Evolutionary conservation across 371 early-diverging fungal genomes (phyloP).

Genomic region (Mucor irregularis): DNA sequence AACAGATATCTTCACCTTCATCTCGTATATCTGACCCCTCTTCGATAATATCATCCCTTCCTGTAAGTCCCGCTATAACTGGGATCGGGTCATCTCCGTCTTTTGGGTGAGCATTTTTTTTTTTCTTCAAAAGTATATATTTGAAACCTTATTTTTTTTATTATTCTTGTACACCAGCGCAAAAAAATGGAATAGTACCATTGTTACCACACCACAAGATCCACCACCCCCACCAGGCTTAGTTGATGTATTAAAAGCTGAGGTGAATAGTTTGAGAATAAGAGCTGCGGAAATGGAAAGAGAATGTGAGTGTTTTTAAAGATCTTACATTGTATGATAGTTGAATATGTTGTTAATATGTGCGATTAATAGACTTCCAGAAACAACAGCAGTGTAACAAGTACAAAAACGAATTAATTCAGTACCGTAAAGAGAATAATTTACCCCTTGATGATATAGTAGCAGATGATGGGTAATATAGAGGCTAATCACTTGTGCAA

Average conservation of each 20-base stretch:
- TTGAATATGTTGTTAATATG: neutral
- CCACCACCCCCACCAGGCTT: conserved; percentile 54
- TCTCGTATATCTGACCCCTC: conserved; percentile 1
- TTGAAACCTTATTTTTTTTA: neutral
- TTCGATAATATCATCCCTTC: conserved; percentile 5
- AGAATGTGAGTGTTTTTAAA: conserved; percentile 60
- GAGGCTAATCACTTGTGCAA: too few species aligned
- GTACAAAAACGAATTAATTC: conserved; percentile 69
- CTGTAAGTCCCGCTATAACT: conserved; percentile 37
- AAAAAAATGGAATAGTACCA: neutral
- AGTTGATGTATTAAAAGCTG: conserved; percentile 70
- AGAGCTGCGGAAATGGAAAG: conserved; percentile 72
- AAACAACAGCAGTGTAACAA: conserved; percentile 70
- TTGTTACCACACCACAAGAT: neutral
- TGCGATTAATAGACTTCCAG: conserved; percentile 44
- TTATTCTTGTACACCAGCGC: neutral
- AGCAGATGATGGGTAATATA: conserved; percentile 55
- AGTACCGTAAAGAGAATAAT: conserved; percentile 62
- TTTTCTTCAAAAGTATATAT: neutral
- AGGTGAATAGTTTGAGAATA: conserved; percentile 61
- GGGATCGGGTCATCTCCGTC: conserved; percentile 30
- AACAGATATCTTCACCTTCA: conserved; percentile 36
- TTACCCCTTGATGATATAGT: conserved; percentile 50
- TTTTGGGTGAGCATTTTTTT: conserved; percentile 10
- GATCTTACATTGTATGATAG: conserved; percentile 15